phyloP scores from a whole-genome alignment of 768 basidiomycete genomes.

The Tylopilus intermedius region DNA sequence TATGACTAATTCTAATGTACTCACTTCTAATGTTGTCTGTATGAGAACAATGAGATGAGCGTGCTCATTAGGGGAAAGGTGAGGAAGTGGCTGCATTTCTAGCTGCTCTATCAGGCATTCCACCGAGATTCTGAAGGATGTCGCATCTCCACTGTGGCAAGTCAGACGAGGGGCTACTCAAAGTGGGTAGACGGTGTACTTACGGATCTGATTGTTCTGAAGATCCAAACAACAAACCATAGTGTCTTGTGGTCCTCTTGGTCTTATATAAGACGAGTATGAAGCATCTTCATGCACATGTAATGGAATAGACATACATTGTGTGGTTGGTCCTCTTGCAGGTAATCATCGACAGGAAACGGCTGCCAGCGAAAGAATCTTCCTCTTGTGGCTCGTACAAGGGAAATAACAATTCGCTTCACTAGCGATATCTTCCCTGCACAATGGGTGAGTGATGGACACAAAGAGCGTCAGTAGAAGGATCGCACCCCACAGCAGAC shows the following conservation, averaged over 20 bases:
- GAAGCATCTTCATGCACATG: background rate
- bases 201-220: slow-evolving; percentile 44
- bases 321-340: slow-evolving; percentile 17
- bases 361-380: slow-evolving; percentile 38
- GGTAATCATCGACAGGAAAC: slow-evolving; percentile 49
- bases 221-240: slow-evolving; percentile 52
- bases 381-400: slow-evolving; percentile 38
- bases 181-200: slow-evolving; percentile 13
- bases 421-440: slow-evolving; percentile 82
- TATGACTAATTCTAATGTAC: slow-evolving; percentile 7
- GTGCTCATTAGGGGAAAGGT: slow-evolving; percentile 74
- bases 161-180: slow-evolving; percentile 4
- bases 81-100: slow-evolving; percentile 59
- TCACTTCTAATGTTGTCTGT: slow-evolving; percentile 81
- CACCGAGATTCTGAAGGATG: slow-evolving; percentile 60
- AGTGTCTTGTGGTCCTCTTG: slow-evolving; percentile 31
- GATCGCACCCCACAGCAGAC: slow-evolving; percentile 80
- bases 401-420: slow-evolving; percentile 70
- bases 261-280: slow-evolving; percentile 6
- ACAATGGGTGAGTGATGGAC: slow-evolving; percentile 3
- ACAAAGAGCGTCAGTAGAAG: background rate
- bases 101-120: slow-evolving; percentile 57
- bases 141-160: slow-evolving; percentile 40
- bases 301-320: slow-evolving; percentile 16
- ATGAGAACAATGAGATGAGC: slow-evolving; percentile 80